These are phyloP conservation scores for Lasiodiplodia citricola DNA, from an alignment of 2,329 filamentous ascomycete genomes.

Conservation along the genomic window DNA sequence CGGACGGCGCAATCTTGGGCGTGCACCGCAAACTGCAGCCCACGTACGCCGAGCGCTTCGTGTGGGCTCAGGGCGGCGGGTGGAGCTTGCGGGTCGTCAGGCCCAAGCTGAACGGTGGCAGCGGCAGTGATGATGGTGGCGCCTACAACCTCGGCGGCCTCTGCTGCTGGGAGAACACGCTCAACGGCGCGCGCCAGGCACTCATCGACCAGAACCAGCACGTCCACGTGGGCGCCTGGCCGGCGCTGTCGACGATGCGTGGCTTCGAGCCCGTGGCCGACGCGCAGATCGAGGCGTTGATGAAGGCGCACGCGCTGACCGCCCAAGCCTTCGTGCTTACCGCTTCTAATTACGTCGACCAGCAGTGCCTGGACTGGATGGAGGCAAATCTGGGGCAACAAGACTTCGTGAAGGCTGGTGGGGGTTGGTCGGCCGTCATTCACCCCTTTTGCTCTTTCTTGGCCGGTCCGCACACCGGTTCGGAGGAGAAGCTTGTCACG, in stretches of 20 bases:
- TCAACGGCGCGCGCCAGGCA: constrained; percentile 46
- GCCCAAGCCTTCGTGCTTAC: constrained; percentile 53
- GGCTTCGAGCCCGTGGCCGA: constrained; percentile 50
- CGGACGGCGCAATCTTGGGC: constrained; percentile 40
- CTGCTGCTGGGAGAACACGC: constrained; percentile 47
- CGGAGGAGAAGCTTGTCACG: constrained; percentile 40
- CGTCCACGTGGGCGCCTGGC: constrained; percentile 47
- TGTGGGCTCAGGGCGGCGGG: constrained; percentile 45
- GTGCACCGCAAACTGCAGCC: constrained; percentile 47
- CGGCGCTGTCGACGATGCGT: constrained; percentile 42
- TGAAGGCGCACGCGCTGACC: constrained; percentile 54
- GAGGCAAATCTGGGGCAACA: constrained; percentile 43
- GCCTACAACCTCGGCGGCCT: constrained; percentile 44
- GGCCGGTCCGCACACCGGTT: constrained; percentile 42
- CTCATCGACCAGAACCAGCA: constrained; percentile 42
- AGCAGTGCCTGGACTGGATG: constrained; percentile 49
- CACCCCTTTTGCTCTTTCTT: constrained; percentile 45
- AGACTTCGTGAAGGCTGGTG: constrained; percentile 41
- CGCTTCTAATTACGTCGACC: constrained; percentile 51
- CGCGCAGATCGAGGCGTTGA: constrained; percentile 54
- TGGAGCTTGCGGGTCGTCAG: constrained; percentile 37
- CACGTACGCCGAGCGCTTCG: constrained; percentile 42
- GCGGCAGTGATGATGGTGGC: neutral
- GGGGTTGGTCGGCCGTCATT: constrained; percentile 43
- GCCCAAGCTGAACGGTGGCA: neutral